Evolutionary conservation across 164 flowering plant genomes (phyloP).

Genomic region (Chimonanthus praecox): DNA sequence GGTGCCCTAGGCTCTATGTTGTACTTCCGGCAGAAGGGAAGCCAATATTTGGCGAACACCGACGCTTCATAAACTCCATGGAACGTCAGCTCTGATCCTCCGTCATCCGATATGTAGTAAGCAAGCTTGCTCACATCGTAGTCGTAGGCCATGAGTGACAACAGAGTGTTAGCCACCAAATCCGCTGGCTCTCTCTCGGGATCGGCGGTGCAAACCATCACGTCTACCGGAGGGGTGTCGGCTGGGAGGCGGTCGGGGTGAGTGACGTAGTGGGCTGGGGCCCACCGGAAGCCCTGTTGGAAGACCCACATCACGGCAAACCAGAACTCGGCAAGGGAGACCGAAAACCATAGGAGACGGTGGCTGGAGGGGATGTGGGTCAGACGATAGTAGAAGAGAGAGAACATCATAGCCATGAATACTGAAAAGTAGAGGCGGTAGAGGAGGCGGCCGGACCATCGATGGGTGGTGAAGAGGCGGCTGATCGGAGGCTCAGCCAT

Average conservation of each 20-base stretch:
- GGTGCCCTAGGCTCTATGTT: constrained; percentile 20
- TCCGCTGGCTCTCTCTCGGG: constrained; percentile 26
- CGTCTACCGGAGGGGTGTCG: constrained; percentile 19
- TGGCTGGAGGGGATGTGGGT: constrained; percentile 13
- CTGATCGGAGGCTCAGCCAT: background rate
- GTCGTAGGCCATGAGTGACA: constrained; percentile 27
- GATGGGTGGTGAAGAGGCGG: constrained; percentile 18
- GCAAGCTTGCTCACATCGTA: constrained; percentile 21
- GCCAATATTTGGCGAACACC: constrained; percentile 16
- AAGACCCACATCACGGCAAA: constrained; percentile 23
- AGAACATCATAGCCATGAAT: constrained; percentile 15
- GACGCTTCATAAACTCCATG: constrained; percentile 24
- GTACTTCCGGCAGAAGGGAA: constrained; percentile 28
- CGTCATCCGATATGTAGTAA: constrained; percentile 26
- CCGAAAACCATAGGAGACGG: constrained; percentile 13
- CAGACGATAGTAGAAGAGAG: constrained; percentile 23
- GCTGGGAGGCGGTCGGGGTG: constrained; percentile 14
- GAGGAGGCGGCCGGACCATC: constrained; percentile 13
- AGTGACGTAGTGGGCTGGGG: constrained; percentile 18
- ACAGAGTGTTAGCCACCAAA: constrained; percentile 24
- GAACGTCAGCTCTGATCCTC: constrained; percentile 27
- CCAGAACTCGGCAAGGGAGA: constrained; percentile 25
- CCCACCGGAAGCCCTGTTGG: constrained; percentile 31
- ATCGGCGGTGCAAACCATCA: constrained; percentile 29
- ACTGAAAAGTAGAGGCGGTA: constrained; percentile 21